A percentile compares a stretch with the other conserved stretches of the same genome.
phyloP scores from a whole-genome alignment of 192 early-diverging fungal genomes.

The Backusella tuberculispora region DNA sequence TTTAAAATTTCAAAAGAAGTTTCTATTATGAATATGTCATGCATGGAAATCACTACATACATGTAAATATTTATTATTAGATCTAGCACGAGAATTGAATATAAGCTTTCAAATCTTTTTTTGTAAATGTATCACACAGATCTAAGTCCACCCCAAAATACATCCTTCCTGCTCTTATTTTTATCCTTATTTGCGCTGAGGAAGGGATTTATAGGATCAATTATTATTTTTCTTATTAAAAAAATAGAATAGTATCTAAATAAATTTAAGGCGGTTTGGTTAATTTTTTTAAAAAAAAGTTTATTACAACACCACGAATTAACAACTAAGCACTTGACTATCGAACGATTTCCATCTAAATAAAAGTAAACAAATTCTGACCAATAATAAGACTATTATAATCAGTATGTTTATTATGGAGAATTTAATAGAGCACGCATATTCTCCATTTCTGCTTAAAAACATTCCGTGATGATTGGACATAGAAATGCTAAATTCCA shows the following conservation, averaged over 20 bases:
- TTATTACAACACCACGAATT: too few relatives aligned
- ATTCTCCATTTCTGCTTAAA: neutral
- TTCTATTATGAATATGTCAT: neutral
- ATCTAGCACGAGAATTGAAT: neutral
- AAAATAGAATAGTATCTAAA: too few relatives aligned
- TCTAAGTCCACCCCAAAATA: too few relatives aligned
- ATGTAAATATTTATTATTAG: neutral
- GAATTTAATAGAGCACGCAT: neutral
- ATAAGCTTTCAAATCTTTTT: too few relatives aligned
- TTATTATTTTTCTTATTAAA: too few relatives aligned
- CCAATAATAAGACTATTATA: neutral
- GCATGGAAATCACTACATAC: neutral
- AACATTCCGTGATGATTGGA: constrained; percentile 1
- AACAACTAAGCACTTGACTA: neutral
- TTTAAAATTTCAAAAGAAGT: neutral
- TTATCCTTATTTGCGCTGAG: neutral
- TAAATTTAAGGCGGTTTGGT: too few relatives aligned
- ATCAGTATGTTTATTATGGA: too few relatives aligned
- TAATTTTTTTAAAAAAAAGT: too few relatives aligned
- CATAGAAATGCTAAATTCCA: neutral
- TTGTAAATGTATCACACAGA: too few relatives aligned
- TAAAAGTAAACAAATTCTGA: neutral
- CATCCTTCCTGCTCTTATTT: too few relatives aligned
- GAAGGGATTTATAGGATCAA: neutral
- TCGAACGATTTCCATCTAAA: neutral